Evolutionary conservation across 192 early-diverging fungal genomes (phyloP), one percentile per base, ranked within the genome.

Genomic region (Irineochytrium annulatum): DNA sequence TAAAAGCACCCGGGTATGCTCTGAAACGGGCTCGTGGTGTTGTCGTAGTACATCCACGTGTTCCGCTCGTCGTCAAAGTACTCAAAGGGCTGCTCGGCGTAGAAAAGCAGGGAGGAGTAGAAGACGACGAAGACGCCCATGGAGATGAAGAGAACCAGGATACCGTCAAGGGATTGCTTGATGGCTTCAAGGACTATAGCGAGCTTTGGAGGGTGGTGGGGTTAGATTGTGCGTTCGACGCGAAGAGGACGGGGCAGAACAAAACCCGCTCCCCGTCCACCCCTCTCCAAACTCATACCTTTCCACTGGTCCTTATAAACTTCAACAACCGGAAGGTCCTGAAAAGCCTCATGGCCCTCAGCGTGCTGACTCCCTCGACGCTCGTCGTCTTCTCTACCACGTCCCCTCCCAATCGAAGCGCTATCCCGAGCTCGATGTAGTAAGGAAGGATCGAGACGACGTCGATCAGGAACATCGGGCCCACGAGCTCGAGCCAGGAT

Each of bases 1-100:
- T 46, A 55, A 33, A 55, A 55, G 41, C 54, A 55, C 6, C 32
- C 54, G 8, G 54, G 54, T 6, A 55, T 55, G 19, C 20, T 34
- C 32, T 55, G 54, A 55, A 19, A 55, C 13, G 54, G 54, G 5
- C 20, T 34, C 6, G 5, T 39, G 8, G 54, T 39, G 19, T 29
- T 29, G 33, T 55, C 46, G 13, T 6, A 6, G 24, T 49, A 49
- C 6, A 24, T 22, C 46, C 46, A 49, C 46, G 6, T 8, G 11
- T 22, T 8, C 6, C 26, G 17, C 13, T 8, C 46, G 24, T 49
- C 26, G 46, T n/a, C n/a, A 49, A 24, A 49, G 46, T 49, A 14
- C 26, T 49, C 46, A 49, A 8, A 24, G 5, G 26, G 17, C 46
- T 49, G 46, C 22, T 49, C 46, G 46, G 46, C 46, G 26, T 49